A percentile compares a stretch with the other conserved stretches of the same genome.
Conservation (phyloP, 495 filamentous ascomycete species). For the Apodospora peruviana region DNA sequence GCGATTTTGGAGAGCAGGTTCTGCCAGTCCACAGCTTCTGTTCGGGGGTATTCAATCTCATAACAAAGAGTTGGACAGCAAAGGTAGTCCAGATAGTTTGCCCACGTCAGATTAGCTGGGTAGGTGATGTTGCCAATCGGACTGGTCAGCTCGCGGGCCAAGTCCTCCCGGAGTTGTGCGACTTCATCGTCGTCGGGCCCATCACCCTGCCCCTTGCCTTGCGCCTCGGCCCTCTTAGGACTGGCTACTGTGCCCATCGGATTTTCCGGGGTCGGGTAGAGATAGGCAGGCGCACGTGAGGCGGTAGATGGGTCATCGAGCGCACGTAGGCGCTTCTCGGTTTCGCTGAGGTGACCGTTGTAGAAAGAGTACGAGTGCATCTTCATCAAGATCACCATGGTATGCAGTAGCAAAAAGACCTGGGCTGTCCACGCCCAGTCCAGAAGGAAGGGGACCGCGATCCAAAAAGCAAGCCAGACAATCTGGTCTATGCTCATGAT, state of each 20-base stretch:
- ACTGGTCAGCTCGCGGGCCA: slow-evolving; percentile 85
- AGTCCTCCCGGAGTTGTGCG: slow-evolving; percentile 68
- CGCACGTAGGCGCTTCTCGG: slow-evolving; percentile 66
- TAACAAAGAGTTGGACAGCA: slow-evolving; percentile 96
- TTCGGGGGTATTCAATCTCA: slow-evolving; percentile 93
- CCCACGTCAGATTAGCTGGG: slow-evolving; percentile 75
- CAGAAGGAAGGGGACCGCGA: slow-evolving; percentile 81
- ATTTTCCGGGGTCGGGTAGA: slow-evolving; percentile 65
- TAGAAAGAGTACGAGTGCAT: slow-evolving; percentile 98
- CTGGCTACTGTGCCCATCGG: slow-evolving; percentile 36
- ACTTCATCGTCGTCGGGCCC: slow-evolving; percentile 48
- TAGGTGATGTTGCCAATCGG: slow-evolving; percentile 87
- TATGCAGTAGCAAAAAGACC: slow-evolving; percentile 89
- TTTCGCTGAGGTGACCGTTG: slow-evolving; percentile 89
- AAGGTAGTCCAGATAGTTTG: slow-evolving; percentile 82
- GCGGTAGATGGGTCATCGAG: slow-evolving; percentile 74
- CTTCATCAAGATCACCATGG: slow-evolving; percentile 91
- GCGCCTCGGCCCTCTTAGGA: slow-evolving; percentile 31
- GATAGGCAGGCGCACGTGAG: slow-evolving; percentile 62
- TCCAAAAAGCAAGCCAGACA: slow-evolving; percentile 77
- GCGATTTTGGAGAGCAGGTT: slow-evolving; percentile 77
- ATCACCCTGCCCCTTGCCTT: slow-evolving; percentile 37
- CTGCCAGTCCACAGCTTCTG: slow-evolving; percentile 64
- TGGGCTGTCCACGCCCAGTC: slow-evolving; percentile 91
- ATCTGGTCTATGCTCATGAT: slow-evolving; percentile 79